A percentile compares a stretch with the other conserved stretches of the same genome.
phyloP scores from a whole-genome alignment of 306 rosid species.

The Prunus mira region DNA sequence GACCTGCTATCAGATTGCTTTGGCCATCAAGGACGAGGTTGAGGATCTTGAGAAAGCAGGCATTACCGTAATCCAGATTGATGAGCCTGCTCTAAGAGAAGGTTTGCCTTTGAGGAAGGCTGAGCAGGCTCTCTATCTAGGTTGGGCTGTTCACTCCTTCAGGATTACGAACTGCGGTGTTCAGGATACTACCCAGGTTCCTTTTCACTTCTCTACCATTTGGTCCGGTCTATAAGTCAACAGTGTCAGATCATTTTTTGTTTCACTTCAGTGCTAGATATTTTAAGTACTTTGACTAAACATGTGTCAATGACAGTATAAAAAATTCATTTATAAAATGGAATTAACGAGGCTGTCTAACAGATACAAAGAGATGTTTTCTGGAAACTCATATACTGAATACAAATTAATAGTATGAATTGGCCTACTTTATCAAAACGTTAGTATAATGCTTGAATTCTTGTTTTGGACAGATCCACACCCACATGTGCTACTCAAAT shows the following conservation, averaged over 20 bases:
- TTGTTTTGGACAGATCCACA: constrained; percentile 60
- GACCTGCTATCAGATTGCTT: constrained; percentile 87
- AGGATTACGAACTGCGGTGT: constrained; percentile 78
- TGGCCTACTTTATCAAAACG: neutral
- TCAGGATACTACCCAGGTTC: constrained; percentile 72
- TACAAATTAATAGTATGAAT: neutral
- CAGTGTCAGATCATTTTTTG: neutral
- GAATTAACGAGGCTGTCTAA: neutral
- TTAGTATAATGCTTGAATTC: neutral
- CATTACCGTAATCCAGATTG: constrained; percentile 73
- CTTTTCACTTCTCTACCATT: constrained; percentile 11
- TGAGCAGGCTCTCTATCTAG: constrained; percentile 66
- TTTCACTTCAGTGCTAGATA: neutral
- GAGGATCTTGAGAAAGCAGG: constrained; percentile 89
- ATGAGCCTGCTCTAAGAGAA: constrained; percentile 89
- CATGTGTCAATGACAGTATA: neutral
- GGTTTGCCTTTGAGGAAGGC: constrained; percentile 78
- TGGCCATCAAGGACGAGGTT: constrained; percentile 88
- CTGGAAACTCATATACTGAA: neutral
- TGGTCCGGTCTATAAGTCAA: neutral
- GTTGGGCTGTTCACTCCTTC: constrained; percentile 90
- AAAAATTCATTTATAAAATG: neutral
- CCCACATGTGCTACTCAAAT: constrained; percentile 92
- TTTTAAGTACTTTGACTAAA: neutral
- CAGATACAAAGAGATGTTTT: neutral